These are phyloP conservation scores for Heimioporus sp. DNA, from an alignment of 768 basidiomycete species.

Conservation along the genomic window DNA sequence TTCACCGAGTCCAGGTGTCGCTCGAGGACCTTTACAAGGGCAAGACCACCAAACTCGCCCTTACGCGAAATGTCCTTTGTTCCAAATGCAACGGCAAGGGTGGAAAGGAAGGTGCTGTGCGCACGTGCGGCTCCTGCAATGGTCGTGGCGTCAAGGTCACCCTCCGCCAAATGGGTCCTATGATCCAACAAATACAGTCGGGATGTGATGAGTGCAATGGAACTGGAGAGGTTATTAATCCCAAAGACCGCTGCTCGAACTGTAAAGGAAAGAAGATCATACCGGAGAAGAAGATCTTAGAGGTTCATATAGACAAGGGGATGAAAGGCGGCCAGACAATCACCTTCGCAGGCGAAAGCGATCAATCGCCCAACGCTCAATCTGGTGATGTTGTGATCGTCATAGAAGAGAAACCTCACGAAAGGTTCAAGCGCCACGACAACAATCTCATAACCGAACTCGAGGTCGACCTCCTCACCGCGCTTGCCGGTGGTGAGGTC, in stretches of 20 bases:
- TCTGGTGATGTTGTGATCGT: conserved; percentile 96
- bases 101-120: conserved; percentile 95
- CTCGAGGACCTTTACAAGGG: conserved; percentile 99
- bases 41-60: conserved; percentile 96
- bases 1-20: conserved; percentile 94
- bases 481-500: conserved; percentile 89
- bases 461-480: conserved; percentile 92
- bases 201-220: conserved; percentile 92
- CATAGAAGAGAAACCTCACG: conserved; percentile 90
- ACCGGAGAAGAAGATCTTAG: conserved; percentile 94
- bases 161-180: conserved; percentile 96
- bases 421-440: conserved; percentile 83
- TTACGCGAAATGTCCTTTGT: conserved; percentile 95
- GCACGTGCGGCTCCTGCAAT: conserved; percentile 69
- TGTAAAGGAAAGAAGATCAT: conserved; percentile 96
- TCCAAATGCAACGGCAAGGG: conserved; percentile 93
- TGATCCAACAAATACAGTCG: conserved; percentile 99
- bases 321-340: conserved; percentile 95
- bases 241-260: conserved; percentile 85
- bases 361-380: conserved; percentile 84
- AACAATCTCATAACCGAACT: conserved; percentile 84
- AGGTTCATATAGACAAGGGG: conserved; percentile 97
- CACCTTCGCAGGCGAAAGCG: conserved; percentile 85
- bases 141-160: conserved; percentile 92
- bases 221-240: conserved; percentile 92